A percentile compares a stretch with the other conserved stretches of the same genome.
Conservation (phyloP, 176 grass and related monocot species). For the Carex parvula region DNA sequence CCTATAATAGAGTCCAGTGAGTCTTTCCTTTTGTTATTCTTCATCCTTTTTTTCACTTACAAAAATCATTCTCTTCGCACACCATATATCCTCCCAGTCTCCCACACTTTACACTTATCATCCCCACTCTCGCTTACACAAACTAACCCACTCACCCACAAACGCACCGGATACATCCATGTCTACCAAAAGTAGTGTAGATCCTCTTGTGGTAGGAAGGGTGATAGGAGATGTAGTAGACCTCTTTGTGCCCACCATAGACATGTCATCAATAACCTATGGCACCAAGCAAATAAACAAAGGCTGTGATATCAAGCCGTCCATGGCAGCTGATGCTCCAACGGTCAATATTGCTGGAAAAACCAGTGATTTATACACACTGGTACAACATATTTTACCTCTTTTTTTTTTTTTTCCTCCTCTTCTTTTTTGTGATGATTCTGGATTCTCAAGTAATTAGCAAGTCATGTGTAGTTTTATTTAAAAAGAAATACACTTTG, state of each 20-base stretch:
- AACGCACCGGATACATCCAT: slow-evolving; percentile 4
- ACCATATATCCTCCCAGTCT: too few relatives aligned
- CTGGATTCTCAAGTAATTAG: background rate
- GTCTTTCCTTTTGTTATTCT: too few relatives aligned
- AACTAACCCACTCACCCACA: background rate
- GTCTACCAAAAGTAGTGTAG: slow-evolving; percentile 36
- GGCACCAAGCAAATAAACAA: slow-evolving; percentile 60
- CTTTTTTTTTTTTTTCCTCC: background rate
- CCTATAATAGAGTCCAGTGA: too few relatives aligned
- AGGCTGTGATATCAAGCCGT: slow-evolving; percentile 59
- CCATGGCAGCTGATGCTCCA: slow-evolving; percentile 21
- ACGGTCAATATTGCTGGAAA: slow-evolving; percentile 43
- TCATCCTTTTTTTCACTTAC: background rate
- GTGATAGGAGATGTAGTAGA: slow-evolving; percentile 74
- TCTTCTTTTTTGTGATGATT: background rate
- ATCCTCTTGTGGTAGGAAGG: slow-evolving; percentile 68
- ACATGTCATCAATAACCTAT: slow-evolving; percentile 43
- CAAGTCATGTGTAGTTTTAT: background rate
- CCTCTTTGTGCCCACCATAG: slow-evolving; percentile 58
- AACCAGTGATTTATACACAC: slow-evolving; percentile 43
- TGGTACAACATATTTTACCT: slow-evolving; percentile 36
- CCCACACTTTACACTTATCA: background rate
- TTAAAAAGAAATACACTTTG: background rate
- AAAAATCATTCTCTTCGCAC: background rate
- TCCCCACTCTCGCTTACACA: background rate